Evolutionary conservation across 1,139 yeast genomes (phyloP), one percentile per base, ranked within the genome.

Genomic region (Pneumocystis murina): DNA sequence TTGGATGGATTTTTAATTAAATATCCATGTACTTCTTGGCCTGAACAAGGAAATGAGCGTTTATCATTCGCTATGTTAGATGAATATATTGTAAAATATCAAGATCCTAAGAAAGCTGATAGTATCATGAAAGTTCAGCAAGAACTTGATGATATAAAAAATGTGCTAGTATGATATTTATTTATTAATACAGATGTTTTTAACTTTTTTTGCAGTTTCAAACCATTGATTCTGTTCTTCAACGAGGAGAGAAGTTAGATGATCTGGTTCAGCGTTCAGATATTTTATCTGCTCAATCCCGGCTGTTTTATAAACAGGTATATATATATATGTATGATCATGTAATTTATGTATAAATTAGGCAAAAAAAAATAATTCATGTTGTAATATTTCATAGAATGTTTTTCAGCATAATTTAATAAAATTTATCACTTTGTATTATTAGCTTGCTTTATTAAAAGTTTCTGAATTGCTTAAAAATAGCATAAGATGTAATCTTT

Each of bases 31-130:
- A 84, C 85, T 68, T 91, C 97, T 96, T 59, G 55, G 35, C 30
- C 41, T 24, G 74, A 81, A 2, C 83, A 79, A 78, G 78, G 62
- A 79, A 87, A 68, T 76, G 77, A 64, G 40, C 62, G 63, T 30
- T 59, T 62, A 24, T 64, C 62, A 30, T 65, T 61, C n/a, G 83
- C 82, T 48, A 83, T 82, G 67, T 79, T 92, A 71, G 86, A 85
- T 57, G 78, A 77, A 39, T 90, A 90, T 74, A 77, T 94, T 70
- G 77, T 79, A 70, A 87, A 88, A 72, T 92, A 94, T 77, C 98
- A 92, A 77, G 96, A 94, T 74, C 99, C 99, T 33, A 81, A 86
- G 54, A 96, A 92, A 77, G 97, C 98, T 0, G 99, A 92, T 73
- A 86, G 96, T 17, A 85, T 92, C 69, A 86, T 92, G 95, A 87